Evolutionary conservation across 192 early-diverging fungal genomes (phyloP).

Genomic region (Allomyces javanicus): DNA sequence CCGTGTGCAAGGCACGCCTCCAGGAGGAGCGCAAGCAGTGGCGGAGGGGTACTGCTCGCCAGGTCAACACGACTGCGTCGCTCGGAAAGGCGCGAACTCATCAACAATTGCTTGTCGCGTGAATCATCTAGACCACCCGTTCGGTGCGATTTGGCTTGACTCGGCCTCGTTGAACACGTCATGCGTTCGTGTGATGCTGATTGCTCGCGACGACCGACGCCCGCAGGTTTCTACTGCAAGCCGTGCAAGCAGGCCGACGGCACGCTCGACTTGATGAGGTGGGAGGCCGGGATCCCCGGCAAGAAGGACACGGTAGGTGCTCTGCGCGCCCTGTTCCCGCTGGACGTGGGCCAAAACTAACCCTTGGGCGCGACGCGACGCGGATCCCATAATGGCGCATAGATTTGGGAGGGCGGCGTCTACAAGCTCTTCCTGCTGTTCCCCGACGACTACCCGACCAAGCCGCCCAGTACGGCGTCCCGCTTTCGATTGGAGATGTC

Average conservation of each 20-base stretch:
- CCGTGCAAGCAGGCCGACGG: conserved; percentile 67
- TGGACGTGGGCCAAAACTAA: conserved; percentile 13
- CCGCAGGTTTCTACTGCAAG: conserved; percentile 67
- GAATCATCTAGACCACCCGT: conserved; percentile 2
- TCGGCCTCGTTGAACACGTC: neutral
- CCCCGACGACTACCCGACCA: conserved; percentile 73
- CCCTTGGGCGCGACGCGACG: too few species aligned
- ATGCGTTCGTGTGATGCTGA: conserved; percentile 12
- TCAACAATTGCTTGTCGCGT: conserved; percentile 3
- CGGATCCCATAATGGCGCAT: conserved; percentile 3
- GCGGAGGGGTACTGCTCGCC: conserved; percentile 76
- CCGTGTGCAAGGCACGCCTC: conserved; percentile 60
- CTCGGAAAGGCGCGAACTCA: neutral
- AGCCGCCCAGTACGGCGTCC: conserved; percentile 38
- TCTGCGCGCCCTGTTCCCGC: neutral
- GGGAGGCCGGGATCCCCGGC: conserved; percentile 65
- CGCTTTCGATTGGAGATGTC: too few species aligned
- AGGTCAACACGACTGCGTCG: conserved; percentile 13
- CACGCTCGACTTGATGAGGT: conserved; percentile 64
- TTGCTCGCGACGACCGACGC: neutral
- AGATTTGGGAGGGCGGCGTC: conserved; percentile 67
- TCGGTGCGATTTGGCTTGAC: conserved; percentile 1
- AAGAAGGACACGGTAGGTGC: conserved; percentile 8
- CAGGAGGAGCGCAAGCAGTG: conserved; percentile 92
- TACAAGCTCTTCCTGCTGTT: conserved; percentile 69